These are phyloP conservation scores for Solanum chmielewskii DNA, from an alignment of 257 asterid genomes.

Conservation along the genomic window DNA sequence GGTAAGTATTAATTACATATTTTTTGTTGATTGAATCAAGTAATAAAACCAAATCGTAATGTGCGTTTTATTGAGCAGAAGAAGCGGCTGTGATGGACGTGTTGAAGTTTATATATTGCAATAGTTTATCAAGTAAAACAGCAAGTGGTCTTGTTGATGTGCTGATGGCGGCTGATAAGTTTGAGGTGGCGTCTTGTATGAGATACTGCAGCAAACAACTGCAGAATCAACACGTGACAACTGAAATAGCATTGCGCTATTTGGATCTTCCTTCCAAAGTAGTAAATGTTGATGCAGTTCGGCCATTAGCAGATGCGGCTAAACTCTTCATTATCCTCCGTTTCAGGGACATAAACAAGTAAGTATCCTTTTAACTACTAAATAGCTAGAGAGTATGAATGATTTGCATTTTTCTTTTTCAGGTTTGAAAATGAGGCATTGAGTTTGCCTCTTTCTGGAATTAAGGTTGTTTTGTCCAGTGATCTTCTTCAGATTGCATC, in stretches of 20 bases:
- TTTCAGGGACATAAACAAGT: constrained; percentile 77
- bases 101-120: constrained; percentile 72
- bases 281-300: constrained; percentile 58
- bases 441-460: constrained; percentile 69
- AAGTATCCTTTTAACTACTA: neutral
- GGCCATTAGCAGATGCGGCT: constrained; percentile 62
- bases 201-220: constrained; percentile 63
- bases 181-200: constrained; percentile 80
- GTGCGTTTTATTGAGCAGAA: constrained; percentile 34
- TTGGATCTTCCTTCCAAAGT: constrained; percentile 73
- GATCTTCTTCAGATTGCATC: constrained; percentile 73
- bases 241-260: constrained; percentile 71
- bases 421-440: constrained; percentile 72
- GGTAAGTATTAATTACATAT: constrained; percentile 25
- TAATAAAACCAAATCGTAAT: neutral
- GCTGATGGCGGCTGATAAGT: constrained; percentile 88
- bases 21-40: neutral
- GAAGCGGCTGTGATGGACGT: constrained; percentile 82
- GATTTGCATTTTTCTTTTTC: neutral
- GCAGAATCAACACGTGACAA: constrained; percentile 60
- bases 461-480: constrained; percentile 63
- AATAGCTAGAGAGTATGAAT: neutral
- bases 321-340: constrained; percentile 47
- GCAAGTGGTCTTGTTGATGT: constrained; percentile 51
- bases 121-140: constrained; percentile 39